Evolutionary conservation across 2,329 filamentous ascomycete species (phyloP).

Genomic region (Ophiostoma australiae): DNA sequence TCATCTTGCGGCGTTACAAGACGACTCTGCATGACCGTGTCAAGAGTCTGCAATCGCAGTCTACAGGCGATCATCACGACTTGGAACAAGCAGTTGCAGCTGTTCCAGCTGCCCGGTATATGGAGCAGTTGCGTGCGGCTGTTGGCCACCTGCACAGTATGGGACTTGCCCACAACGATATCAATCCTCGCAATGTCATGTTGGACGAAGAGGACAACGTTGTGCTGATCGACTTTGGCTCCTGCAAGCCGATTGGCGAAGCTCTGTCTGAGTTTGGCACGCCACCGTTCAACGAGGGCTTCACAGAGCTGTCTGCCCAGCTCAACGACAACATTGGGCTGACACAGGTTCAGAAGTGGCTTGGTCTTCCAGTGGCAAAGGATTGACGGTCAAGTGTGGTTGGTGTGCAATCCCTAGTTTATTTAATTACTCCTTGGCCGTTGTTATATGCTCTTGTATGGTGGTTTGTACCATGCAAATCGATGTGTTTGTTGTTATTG

Average conservation of each 20-base stretch:
- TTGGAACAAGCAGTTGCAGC: not conserved
- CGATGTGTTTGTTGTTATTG: too few relatives aligned
- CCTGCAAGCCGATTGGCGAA: conserved; percentile 8
- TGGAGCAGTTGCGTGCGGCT: conserved; percentile 1
- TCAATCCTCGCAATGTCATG: conserved; percentile 3
- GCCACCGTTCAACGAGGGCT: conserved; percentile 4
- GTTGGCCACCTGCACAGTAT: conserved; percentile 10
- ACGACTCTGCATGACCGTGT: not conserved
- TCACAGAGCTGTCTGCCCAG: not conserved
- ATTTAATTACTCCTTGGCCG: not conserved
- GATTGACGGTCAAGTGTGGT: not conserved
- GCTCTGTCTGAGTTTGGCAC: not conserved
- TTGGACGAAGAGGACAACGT: not conserved
- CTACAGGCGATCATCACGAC: not conserved
- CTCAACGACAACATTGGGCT: not conserved
- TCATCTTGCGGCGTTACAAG: conserved; percentile 1
- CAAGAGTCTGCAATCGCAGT: not conserved
- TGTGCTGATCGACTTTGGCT: not conserved
- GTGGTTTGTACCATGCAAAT: too few relatives aligned
- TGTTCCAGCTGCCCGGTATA: not conserved
- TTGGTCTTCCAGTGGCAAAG: not conserved
- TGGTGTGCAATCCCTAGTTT: not conserved
- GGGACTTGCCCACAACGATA: conserved; percentile 5
- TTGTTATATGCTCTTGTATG: too few relatives aligned
- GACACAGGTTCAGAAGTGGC: not conserved